Evolutionary conservation across 2,329 filamentous ascomycete species (phyloP).

Genomic region (Nigrospora sphaerica): DNA sequence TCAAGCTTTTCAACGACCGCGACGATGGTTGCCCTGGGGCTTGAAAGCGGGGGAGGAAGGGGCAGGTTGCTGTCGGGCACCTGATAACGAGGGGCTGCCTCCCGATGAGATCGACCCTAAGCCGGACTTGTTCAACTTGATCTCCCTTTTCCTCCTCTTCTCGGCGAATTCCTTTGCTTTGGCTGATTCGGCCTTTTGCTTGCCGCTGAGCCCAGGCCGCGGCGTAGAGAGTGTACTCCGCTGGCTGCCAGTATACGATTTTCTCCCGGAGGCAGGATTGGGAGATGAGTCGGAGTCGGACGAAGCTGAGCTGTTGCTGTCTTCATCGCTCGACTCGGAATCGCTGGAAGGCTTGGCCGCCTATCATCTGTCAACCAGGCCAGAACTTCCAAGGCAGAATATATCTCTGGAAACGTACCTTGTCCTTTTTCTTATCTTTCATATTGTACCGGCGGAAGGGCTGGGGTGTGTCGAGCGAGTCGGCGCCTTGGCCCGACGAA

Average conservation of each 20-base stretch:
- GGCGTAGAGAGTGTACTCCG: conserved; percentile 20
- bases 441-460: conserved; percentile 23
- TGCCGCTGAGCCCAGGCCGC: conserved; percentile 34
- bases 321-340: conserved; percentile 20
- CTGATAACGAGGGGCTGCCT: conserved; percentile 20
- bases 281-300: conserved; percentile 16
- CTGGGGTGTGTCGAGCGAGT: conserved; percentile 8
- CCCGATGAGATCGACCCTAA: conserved; percentile 47
- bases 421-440: conserved; percentile 16
- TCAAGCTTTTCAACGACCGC: too few relatives aligned
- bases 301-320: conserved; percentile 25
- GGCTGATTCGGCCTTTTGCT: conserved; percentile 38
- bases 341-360: conserved; percentile 24
- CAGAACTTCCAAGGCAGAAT: conserved; percentile 5
- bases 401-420: background rate
- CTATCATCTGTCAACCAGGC: conserved; percentile 25
- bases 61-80: background rate
- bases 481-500: conserved; percentile 11
- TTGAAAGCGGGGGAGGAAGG: background rate
- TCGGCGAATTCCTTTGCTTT: conserved; percentile 46
- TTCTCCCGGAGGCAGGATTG: conserved; percentile 11
- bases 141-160: conserved; percentile 56
- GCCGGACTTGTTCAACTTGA: conserved; percentile 52
- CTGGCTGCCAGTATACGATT: conserved; percentile 32
- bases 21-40: background rate